Evolutionary conservation across 2,329 filamentous ascomycete species (phyloP), one percentile per base, ranked within the genome.

Genomic region (Sporothrix variecibatus): DNA sequence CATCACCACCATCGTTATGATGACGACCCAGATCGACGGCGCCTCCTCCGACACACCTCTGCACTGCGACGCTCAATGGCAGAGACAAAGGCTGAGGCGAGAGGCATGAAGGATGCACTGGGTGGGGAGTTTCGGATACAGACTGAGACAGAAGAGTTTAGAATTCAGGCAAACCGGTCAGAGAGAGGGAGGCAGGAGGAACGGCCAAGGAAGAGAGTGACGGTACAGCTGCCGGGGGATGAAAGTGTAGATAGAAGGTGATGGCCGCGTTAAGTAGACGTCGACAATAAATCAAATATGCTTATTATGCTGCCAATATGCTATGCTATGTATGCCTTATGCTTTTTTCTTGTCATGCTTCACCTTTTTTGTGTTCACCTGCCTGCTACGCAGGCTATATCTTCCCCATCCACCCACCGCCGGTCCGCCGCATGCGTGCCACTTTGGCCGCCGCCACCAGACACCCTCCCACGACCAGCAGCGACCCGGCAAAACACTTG

Each of bases 401-500:
- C 26, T 58, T 58, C 26, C 26, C 26, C 53, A 58, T 58, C 53
- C 26, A 31, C 26, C 53, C 53, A 15, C 53, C 26, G 53, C 53
- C 53, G 73, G 49, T 74, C 74, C 64, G 31, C 15, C 72, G 65
- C 46, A 76, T 74, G 11, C 76, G 70, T 1, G 68, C 67, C 11
- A 74, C 56, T 72, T 77, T 77, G 62, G 73, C 76, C 28, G 28
- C 51, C 12, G 64, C 7, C 6, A 78, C 51, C 3, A 76, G 26
- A 17, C 11, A 26, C 6, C 49, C 34, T 3, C 77, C 77, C 6
- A 83, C 77, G 23, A 86, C 74, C 73, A 88, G 80, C 17, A 81
- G 80, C 70, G 80, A 78, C 0, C 84, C 87, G 58, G 86, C 84
- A 79, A 87, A 88, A 73, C n/a, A 86, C 82, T 80, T 89, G 86